phyloP scores from a whole-genome alignment of 148 eudicot species.

The Pharnaceum exiguum region DNA sequence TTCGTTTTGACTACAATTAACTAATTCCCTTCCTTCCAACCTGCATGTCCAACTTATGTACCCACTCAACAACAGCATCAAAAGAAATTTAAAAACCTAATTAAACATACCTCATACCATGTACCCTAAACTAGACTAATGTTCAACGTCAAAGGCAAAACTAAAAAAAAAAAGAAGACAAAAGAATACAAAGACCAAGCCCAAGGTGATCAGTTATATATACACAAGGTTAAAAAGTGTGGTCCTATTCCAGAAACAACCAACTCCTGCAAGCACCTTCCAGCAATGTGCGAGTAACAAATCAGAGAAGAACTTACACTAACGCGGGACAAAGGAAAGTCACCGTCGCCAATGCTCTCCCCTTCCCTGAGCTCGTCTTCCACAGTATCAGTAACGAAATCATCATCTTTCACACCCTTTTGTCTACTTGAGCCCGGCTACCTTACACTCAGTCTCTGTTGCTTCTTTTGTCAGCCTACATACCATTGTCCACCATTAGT shows the following conservation, averaged over 20 bases:
- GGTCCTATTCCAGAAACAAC: neutral
- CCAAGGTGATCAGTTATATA: constrained; percentile 15
- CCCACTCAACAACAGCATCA: constrained; percentile 7
- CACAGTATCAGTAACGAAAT: constrained; percentile 3
- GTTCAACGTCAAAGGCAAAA: neutral
- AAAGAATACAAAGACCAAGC: constrained; percentile 3
- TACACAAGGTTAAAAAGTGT: constrained; percentile 20
- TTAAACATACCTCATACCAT: neutral
- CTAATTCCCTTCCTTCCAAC: constrained; percentile 2
- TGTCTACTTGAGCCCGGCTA: too few relatives aligned
- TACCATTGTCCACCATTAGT: too few relatives aligned
- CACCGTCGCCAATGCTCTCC: constrained; percentile 41
- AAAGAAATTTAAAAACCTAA: constrained; percentile 2
- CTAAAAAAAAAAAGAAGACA: neutral
- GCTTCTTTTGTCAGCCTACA: too few relatives aligned
- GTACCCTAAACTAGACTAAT: constrained; percentile 13
- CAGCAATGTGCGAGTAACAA: constrained; percentile 13
- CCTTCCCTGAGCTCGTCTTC: constrained; percentile 21
- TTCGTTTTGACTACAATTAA: constrained; percentile 10
- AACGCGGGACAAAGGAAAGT: constrained; percentile 34
- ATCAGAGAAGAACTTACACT: constrained; percentile 40
- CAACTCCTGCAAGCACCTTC: constrained; percentile 13
- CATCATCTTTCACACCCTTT: too few relatives aligned
- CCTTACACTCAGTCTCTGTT: too few relatives aligned
- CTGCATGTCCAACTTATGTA: constrained; percentile 21